Base-by-base conservation (phyloP, 306 rosid species). In the Fragaria iinumae region DNA sequence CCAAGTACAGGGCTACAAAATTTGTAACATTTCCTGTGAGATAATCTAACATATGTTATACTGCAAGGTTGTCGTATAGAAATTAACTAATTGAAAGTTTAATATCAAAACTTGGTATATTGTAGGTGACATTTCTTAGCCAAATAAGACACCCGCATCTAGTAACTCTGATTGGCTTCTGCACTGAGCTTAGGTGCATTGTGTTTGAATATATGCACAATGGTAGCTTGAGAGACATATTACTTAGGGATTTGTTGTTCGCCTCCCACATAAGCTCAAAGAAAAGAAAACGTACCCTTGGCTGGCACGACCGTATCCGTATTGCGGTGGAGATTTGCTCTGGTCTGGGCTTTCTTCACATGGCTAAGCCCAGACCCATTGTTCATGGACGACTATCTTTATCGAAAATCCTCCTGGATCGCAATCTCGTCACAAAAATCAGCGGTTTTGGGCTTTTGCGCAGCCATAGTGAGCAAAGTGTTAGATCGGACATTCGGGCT, bases 181-280 rank as follows among this genome's bases (percentile, higher is more conserved):
- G 98, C 86, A 69, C 72, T 0, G 89, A 90, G 75, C 89, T 88
- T 14, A 89, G 87, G 71, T 87, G 88, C 84, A 44, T 94, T 66
- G 84, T 94, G 68, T 78, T 87, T 53, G 97, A 91, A 53, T 91
- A 90, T 84, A 88, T 94, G 98, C 85, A 90, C 70, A 86, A 88
- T 45, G 98, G 97, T 8, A 90, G 91, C 85, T 78, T 94, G 52
- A 82, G 82, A 44, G 97, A 94, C 82, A 36, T 81, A 10, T 77
- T 81, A 66, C 48, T 81, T 34, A 76, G 84, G 53, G 84, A 81
- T 52, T 77, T 84, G 67, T 39, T 94, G 8, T 83, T 81, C 76
- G 81, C 83, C 48, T 74, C 88, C 56, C 76, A 75, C 50, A 73
- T 50, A 76, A 76, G 66, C 62, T 78, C 84, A 2, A 77, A 80